Conservation (phyloP, 331 rosid genomes). For the Saraca asoca region DNA sequence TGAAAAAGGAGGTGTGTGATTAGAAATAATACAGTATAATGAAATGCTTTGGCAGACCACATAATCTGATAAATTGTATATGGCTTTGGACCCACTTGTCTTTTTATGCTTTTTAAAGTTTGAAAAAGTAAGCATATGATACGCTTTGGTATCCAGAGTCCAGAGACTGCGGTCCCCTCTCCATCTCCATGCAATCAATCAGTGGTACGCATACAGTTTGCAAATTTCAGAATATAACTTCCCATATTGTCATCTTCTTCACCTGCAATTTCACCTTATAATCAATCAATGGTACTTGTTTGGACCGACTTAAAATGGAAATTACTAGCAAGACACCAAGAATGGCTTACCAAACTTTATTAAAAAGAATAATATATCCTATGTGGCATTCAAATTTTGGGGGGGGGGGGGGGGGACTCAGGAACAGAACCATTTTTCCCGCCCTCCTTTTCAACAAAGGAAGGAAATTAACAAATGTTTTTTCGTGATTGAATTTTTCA, state of each 20-base stretch:
- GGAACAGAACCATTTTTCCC: no score
- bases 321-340: no score
- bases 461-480: no score
- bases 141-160: conserved; percentile 1
- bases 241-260: neutral
- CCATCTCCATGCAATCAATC: conserved; percentile 9
- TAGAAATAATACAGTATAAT: conserved; percentile 31
- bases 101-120: conserved; percentile 38
- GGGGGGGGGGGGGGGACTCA: no score
- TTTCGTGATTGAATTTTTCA: no score
- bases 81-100: conserved; percentile 50
- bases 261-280: no score
- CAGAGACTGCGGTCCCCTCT: conserved; percentile 28
- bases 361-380: no score
- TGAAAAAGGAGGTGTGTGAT: conserved; percentile 14
- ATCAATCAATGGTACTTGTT: no score
- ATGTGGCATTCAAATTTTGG: no score
- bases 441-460: no score
- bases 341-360: no score
- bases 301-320: no score
- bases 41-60: conserved; percentile 38
- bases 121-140: conserved; percentile 45
- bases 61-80: conserved; percentile 35
- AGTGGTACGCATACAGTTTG: conserved; percentile 30
- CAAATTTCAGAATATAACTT: neutral